A percentile compares a stretch with the other conserved stretches of the same genome.
Evolutionary conservation across 164 flowering plant species (phyloP).

Genomic region (Aristolochia contorta): DNA sequence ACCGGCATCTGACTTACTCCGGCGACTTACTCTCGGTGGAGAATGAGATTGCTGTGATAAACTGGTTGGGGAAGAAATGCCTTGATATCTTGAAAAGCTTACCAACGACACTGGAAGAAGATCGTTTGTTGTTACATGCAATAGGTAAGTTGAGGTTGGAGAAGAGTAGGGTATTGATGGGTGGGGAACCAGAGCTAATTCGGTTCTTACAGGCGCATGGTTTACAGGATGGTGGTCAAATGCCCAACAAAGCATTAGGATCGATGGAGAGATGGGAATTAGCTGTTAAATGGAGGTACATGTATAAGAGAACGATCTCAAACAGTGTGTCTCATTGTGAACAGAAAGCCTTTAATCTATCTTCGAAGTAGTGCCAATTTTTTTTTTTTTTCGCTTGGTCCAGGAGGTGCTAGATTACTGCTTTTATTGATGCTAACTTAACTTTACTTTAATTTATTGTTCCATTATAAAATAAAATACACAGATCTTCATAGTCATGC

Average conservation of each 20-base stretch:
- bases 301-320: slow-evolving; percentile 50
- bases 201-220: slow-evolving; percentile 31
- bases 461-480: too few species aligned
- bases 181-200: slow-evolving; percentile 23
- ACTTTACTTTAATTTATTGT: too few species aligned
- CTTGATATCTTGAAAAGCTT: slow-evolving; percentile 25
- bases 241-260: slow-evolving; percentile 24
- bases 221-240: slow-evolving; percentile 3
- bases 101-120: slow-evolving; percentile 57
- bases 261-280: slow-evolving; percentile 56
- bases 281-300: slow-evolving; percentile 76
- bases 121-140: slow-evolving; percentile 25
- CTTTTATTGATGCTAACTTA: too few species aligned
- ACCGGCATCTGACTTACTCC: slow-evolving; percentile 61
- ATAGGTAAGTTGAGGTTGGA: slow-evolving; percentile 22
- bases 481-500: too few species aligned
- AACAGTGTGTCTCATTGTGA: slow-evolving; percentile 50
- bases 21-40: slow-evolving; percentile 57
- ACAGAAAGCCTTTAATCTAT: slow-evolving; percentile 17
- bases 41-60: slow-evolving; percentile 57
- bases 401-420: too few species aligned
- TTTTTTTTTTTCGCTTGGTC: too few species aligned
- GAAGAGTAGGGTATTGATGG: slow-evolving; percentile 8
- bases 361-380: slow-evolving; percentile 6
- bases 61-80: slow-evolving; percentile 44